Percentiles rank a stretch among this genome's conserved stretches.
Evolutionary conservation across 257 asterid genomes (phyloP).

Genomic region (Gardenia jasminoides): DNA sequence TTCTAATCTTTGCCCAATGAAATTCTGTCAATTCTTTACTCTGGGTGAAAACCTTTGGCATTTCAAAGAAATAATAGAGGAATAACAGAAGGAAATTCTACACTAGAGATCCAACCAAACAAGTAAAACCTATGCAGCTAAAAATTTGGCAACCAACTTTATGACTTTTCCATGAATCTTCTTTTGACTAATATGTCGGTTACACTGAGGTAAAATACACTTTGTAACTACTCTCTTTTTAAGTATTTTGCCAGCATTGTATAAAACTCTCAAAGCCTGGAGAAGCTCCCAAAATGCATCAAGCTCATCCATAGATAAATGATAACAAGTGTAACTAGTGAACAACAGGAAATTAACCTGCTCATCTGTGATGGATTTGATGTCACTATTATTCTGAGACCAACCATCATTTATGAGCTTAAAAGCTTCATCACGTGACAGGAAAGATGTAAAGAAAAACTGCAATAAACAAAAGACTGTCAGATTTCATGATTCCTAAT

Average conservation of each 20-base stretch:
- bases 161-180: background rate
- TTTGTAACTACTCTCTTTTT: background rate
- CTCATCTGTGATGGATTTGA: slow-evolving; percentile 37
- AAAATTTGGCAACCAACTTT: background rate
- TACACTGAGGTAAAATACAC: background rate
- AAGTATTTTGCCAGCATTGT: background rate
- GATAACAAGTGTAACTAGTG: slow-evolving; percentile 4
- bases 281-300: slow-evolving; percentile 13
- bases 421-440: slow-evolving; percentile 98
- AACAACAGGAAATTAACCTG: slow-evolving; percentile 44
- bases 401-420: slow-evolving; percentile 91
- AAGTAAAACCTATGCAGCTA: background rate
- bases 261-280: background rate
- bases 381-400: slow-evolving; percentile 47
- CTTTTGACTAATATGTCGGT: background rate
- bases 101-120: background rate
- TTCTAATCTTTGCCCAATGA: background rate
- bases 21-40: background rate
- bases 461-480: slow-evolving; percentile 42
- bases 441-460: slow-evolving; percentile 91
- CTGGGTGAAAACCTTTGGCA: too few relatives aligned
- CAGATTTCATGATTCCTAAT: background rate
- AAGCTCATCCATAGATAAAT: slow-evolving; percentile 8
- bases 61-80: background rate
- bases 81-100: background rate